phyloP scores from a whole-genome alignment of 352 stramenopile species.

The Phytopythium ostracodes region DNA sequence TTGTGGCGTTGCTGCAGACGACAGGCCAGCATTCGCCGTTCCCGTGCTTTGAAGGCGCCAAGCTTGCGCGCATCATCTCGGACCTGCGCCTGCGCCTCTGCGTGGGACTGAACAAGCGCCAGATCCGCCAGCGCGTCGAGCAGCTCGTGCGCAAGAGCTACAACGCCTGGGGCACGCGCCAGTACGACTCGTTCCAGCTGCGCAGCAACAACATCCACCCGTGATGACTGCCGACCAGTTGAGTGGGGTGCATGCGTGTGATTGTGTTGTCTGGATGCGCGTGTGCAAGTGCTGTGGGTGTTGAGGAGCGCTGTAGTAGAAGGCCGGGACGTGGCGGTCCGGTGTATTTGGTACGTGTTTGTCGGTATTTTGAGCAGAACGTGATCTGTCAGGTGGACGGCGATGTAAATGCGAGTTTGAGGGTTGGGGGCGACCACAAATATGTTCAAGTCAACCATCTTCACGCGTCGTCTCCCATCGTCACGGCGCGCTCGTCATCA shows the following conservation, averaged over 20 bases:
- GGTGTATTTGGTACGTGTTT: conserved; percentile 4
- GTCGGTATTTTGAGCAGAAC: conserved; percentile 7
- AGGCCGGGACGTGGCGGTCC: neutral
- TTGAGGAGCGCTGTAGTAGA: neutral
- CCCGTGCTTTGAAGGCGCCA: conserved; percentile 87
- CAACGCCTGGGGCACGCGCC: conserved; percentile 83
- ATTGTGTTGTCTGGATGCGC: neutral
- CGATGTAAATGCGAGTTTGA: conserved; percentile 1
- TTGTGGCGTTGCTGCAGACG: conserved; percentile 93
- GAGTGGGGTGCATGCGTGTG: neutral
- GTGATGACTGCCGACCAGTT: conserved; percentile 16
- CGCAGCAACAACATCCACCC: conserved; percentile 88
- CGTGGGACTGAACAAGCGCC: conserved; percentile 55
- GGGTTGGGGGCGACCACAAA: neutral
- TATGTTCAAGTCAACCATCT: neutral
- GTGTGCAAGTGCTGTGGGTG: neutral
- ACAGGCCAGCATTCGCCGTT: conserved; percentile 94
- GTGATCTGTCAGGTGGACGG: neutral
- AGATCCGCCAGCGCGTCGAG: conserved; percentile 70
- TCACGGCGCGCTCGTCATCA: conserved; percentile 5
- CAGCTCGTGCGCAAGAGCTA: conserved; percentile 86
- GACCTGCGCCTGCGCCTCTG: conserved; percentile 69
- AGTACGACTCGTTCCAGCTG: conserved; percentile 90
- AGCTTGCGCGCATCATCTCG: conserved; percentile 52
- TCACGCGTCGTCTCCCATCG: neutral